phyloP scores from a whole-genome alignment of 495 filamentous ascomycete species.

The Bacidia rubella region DNA sequence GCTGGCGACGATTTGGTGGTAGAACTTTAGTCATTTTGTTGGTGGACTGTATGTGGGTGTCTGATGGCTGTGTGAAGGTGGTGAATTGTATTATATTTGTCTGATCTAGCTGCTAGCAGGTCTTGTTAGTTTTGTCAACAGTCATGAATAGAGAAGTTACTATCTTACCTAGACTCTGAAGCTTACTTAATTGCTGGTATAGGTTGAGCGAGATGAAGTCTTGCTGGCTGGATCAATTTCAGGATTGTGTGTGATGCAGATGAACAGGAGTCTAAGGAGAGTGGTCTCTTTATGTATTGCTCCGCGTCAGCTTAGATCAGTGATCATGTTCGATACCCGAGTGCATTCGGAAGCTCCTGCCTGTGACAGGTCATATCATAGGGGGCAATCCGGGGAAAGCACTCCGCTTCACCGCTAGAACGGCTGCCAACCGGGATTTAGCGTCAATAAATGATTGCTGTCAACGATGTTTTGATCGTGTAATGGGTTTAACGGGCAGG shows the following conservation, averaged over 20 bases:
- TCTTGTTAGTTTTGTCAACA: neutral
- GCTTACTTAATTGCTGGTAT: neutral
- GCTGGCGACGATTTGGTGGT: constrained; percentile 11
- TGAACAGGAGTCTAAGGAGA: neutral
- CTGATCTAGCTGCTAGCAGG: neutral
- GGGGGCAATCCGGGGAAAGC: constrained; percentile 2
- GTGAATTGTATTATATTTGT: neutral
- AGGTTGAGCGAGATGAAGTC: no score
- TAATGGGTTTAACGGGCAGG: neutral
- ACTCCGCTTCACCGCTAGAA: neutral
- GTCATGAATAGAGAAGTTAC: neutral
- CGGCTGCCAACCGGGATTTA: neutral
- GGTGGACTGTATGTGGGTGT: neutral
- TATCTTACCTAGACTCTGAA: neutral
- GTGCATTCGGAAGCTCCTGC: neutral
- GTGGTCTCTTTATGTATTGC: neutral
- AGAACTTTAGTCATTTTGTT: constrained; percentile 10
- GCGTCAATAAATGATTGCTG: neutral
- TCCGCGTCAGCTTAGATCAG: neutral
- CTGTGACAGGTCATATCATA: no score
- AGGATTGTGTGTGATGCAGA: no score
- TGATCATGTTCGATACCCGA: neutral
- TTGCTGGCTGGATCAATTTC: no score
- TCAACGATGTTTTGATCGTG: no score
- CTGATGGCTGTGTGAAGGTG: neutral